Base-by-base conservation (phyloP, 1,284 basidiomycete species). In the Termitomyces sp. region DNA sequence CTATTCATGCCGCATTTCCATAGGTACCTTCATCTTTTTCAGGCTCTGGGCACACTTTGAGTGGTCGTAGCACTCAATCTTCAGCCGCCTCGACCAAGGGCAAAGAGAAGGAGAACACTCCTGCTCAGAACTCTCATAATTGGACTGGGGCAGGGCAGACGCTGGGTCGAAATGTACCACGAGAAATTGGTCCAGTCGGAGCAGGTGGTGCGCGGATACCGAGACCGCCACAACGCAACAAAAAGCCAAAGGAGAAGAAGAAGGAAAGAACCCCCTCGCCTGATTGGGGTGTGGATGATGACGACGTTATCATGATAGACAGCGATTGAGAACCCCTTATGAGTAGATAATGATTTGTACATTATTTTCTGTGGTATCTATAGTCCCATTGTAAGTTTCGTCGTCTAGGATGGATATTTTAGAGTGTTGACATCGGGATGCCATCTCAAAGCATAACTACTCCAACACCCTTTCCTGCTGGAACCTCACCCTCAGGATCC, bases 201-300 rank as follows among this genome's bases (percentile, higher is more conserved):
- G 74, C 75, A 9, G 76, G 81, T 33, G 81, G 81, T 30, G 76
- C 81, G 10, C 65, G 71, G 5, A 68, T 80, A 14, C 78, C 81
- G 16, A 68, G 72, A 50, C 50, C 69, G 8, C 74, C 77, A 3
- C 71, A 72, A 49, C 68, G 76, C 39, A 62, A 59, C 30, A 43
- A 49, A 16, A 51, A 49, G 18, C 13, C 19, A 48, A 71, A 69
- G 53, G 63, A 68, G 56, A 65, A 68, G 56, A 65, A 68, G 60
- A 72, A 68, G 53, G 65, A 71, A 56, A 73, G 83, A 49, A 88
- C 84, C 63, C 85, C 84, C 11, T 79, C 84, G 6, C 86, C 86
- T 21, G 87, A 89, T 58, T 89, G 80, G 74, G 86, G 86, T 33
- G 83, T 90, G 14, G 85, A 88, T 55, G 83, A 86, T 38, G 87